These are phyloP conservation scores for Penicillium sp. DNA, from an alignment of 2,329 filamentous ascomycete species.

Conservation along the genomic window DNA sequence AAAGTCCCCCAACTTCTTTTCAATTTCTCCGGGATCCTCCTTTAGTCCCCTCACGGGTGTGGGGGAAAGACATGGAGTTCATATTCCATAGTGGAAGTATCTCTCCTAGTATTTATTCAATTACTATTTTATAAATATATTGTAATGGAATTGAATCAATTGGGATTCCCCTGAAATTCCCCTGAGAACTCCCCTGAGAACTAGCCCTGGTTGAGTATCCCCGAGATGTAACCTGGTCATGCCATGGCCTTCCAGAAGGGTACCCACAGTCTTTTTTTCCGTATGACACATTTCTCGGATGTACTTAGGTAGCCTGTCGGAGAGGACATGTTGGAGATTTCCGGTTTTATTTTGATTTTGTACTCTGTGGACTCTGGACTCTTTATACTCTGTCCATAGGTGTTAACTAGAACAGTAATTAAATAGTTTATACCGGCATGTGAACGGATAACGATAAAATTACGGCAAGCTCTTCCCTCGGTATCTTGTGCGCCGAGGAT, in stretches of 20 bases:
- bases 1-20: not conserved
- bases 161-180: not conserved
- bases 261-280: constrained; percentile 25
- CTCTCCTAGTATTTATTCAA: too few species aligned
- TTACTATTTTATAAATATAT: not conserved
- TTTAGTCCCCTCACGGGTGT: constrained; percentile 2
- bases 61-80: not conserved
- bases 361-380: not conserved
- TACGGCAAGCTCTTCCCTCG: not conserved
- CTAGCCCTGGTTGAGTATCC: too few species aligned
- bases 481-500: constrained; percentile 1
- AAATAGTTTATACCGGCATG: not conserved
- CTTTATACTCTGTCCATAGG: not conserved
- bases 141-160: not conserved
- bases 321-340: not conserved
- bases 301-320: constrained; percentile 20
- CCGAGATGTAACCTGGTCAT: constrained; percentile 2
- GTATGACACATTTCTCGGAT: constrained; percentile 23
- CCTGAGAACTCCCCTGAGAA: too few species aligned
- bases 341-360: not conserved
- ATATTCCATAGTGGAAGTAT: not conserved
- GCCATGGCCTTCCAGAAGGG: constrained; percentile 10
- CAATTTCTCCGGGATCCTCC: not conserved
- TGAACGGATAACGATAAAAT: not conserved
- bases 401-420: not conserved